phyloP scores from a whole-genome alignment of 371 early-diverging fungal genomes.

The Gilbertella persicaria region DNA sequence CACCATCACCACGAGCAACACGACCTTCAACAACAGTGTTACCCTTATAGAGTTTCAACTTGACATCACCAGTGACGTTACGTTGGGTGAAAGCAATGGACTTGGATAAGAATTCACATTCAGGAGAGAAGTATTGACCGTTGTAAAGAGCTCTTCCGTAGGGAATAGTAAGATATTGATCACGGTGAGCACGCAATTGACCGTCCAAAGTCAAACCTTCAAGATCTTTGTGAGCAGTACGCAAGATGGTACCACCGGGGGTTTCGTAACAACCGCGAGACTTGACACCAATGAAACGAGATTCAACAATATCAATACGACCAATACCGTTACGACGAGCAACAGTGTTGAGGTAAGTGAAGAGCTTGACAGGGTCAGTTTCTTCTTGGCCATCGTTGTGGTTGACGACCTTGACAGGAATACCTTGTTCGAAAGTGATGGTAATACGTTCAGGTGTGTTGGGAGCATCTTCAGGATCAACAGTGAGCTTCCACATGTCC shows the following conservation, averaged over 20 bases:
- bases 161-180: conserved; percentile 81
- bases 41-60: conserved; percentile 96
- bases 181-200: conserved; percentile 90
- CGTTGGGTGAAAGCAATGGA: conserved; percentile 82
- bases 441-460: conserved; percentile 92
- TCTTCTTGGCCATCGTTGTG: conserved; percentile 68
- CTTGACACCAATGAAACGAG: conserved; percentile 98
- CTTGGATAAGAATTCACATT: conserved; percentile 86
- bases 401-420: conserved; percentile 89
- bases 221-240: conserved; percentile 92
- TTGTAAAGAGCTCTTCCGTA: conserved; percentile 86
- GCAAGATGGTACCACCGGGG: conserved; percentile 95
- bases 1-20: conserved; percentile 67
- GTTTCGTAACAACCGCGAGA: conserved; percentile 98
- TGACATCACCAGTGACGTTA: conserved; percentile 88
- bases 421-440: conserved; percentile 87
- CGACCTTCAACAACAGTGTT: conserved; percentile 89
- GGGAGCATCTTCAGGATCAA: conserved; percentile 94
- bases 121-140: conserved; percentile 95
- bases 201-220: conserved; percentile 96
- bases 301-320: conserved; percentile 97
- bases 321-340: conserved; percentile 97
- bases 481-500: conserved; percentile 98
- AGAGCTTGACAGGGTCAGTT: conserved; percentile 81
- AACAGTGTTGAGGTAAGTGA: conserved; percentile 92